These are phyloP conservation scores for Pyracantha coccinea DNA, from an alignment of 331 rosid species.

Conservation along the genomic window DNA sequence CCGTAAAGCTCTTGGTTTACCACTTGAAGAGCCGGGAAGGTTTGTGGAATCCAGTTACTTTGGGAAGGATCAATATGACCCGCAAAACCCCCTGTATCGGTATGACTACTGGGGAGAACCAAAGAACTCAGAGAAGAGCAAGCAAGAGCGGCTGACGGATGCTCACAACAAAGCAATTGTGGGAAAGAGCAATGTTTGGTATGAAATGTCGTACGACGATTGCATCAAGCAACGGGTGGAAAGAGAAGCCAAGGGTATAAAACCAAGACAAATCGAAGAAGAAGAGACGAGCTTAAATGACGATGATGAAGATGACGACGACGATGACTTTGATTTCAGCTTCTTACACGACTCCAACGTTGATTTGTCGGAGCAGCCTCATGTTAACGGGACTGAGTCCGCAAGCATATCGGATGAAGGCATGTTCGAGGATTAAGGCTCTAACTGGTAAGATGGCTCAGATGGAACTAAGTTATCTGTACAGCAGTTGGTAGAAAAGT, in stretches of 20 bases:
- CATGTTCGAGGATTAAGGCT: constrained; percentile 53
- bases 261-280: constrained; percentile 3
- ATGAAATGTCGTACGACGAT: constrained; percentile 74
- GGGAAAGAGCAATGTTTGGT: constrained; percentile 66
- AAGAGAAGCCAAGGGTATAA: constrained; percentile 45
- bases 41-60: constrained; percentile 66
- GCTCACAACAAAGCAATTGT: constrained; percentile 80
- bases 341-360: constrained; percentile 24
- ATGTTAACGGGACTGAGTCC: constrained; percentile 84
- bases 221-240: constrained; percentile 38
- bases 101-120: constrained; percentile 98
- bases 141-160: constrained; percentile 59
- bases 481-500: neutral
- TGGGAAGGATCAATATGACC: constrained; percentile 75
- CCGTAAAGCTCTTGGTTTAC: constrained; percentile 79
- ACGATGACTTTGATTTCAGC: constrained; percentile 64
- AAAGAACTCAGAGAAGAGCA: constrained; percentile 89
- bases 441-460: neutral
- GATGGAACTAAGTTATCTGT: neutral
- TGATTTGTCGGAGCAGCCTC: constrained; percentile 45
- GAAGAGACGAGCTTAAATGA: constrained; percentile 15
- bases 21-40: constrained; percentile 96
- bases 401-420: constrained; percentile 59
- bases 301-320: constrained; percentile 24
- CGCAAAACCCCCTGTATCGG: constrained; percentile 64